These are phyloP conservation scores for Penicillium expansum DNA, from an alignment of 2,329 filamentous ascomycete genomes.

Conservation along the genomic window DNA sequence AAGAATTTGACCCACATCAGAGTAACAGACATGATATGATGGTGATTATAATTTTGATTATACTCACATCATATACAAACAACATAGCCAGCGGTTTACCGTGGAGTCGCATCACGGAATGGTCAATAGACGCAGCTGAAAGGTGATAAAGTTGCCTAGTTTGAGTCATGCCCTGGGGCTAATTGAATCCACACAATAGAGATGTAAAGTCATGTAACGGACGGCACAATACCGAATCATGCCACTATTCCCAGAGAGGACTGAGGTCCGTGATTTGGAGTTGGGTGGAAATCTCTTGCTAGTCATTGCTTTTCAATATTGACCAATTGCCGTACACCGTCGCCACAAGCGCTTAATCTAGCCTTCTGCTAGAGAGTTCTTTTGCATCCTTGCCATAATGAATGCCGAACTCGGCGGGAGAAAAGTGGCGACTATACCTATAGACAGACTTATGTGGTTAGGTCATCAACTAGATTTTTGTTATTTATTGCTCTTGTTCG, in stretches of 20 bases:
- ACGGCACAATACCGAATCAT: background rate
- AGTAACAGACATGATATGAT: too few species aligned
- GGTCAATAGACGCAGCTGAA: background rate
- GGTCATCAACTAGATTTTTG: background rate
- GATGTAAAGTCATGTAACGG: background rate
- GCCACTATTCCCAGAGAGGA: background rate
- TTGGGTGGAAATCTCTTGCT: background rate
- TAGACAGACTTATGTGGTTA: background rate
- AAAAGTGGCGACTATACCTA: background rate
- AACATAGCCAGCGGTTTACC: background rate
- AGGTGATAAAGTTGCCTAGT: background rate
- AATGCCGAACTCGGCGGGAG: background rate
- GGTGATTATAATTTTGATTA: too few species aligned
- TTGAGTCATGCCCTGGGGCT: background rate
- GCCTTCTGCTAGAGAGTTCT: background rate
- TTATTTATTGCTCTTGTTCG: background rate
- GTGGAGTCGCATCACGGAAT: background rate
- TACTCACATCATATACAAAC: background rate
- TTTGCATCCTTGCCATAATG: background rate
- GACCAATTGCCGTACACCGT: background rate
- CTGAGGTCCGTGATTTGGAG: background rate
- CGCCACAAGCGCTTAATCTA: background rate
- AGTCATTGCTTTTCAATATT: background rate
- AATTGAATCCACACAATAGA: background rate
- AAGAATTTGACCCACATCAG: background rate